These are phyloP conservation scores for Euphorbia celastroides DNA, from an alignment of 441 rosid genomes.

Conservation along the genomic window DNA sequence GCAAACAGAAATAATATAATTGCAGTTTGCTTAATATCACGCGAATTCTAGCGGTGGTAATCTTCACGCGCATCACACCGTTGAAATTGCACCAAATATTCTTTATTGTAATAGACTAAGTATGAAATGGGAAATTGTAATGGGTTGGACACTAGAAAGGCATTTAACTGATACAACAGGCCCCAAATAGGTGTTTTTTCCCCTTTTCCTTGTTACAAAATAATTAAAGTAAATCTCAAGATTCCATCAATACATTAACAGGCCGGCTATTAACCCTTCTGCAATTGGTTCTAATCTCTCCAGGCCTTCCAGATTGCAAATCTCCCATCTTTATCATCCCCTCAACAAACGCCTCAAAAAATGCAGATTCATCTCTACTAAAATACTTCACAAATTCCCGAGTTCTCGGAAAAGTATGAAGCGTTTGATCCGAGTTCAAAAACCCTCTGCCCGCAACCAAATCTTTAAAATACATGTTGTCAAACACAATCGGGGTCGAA, in stretches of 20 bases:
- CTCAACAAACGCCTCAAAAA: conserved; percentile 62
- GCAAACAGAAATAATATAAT: no score
- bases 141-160: no score
- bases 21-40: no score
- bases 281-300: conserved; percentile 74
- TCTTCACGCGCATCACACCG: no score
- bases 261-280: conserved; percentile 50
- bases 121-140: no score
- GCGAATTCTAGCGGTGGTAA: no score
- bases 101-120: no score
- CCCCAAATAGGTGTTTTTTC: no score
- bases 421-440: conserved; percentile 78
- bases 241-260: conserved; percentile 22
- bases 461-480: conserved; percentile 75
- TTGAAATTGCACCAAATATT: no score
- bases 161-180: no score
- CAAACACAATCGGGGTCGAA: conserved; percentile 60
- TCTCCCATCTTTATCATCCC: conserved; percentile 91
- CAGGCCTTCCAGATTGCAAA: conserved; percentile 55
- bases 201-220: background rate
- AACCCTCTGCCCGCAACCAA: conserved; percentile 77
- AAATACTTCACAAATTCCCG: conserved; percentile 44
- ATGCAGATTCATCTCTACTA: conserved; percentile 44
- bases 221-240: background rate
- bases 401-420: conserved; percentile 47